phyloP scores from a whole-genome alignment of 208 protist genomes.

The Crithidia sp. region DNA sequence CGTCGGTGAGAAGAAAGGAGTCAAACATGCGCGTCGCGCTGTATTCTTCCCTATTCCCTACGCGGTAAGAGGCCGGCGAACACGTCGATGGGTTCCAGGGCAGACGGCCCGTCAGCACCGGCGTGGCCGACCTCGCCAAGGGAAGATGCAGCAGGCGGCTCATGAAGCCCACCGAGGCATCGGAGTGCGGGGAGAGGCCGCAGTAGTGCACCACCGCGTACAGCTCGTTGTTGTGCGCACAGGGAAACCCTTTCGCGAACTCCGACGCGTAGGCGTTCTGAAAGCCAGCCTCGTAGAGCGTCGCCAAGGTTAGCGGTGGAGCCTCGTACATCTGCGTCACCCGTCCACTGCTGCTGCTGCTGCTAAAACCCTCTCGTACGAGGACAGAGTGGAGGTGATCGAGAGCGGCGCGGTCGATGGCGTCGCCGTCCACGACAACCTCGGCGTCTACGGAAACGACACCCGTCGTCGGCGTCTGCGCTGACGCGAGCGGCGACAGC shows the following conservation, averaged over 20 bases:
- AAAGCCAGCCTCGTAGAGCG: slow-evolving; percentile 58
- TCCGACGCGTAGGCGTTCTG: slow-evolving; percentile 47
- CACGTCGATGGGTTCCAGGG: slow-evolving; percentile 12
- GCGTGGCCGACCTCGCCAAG: slow-evolving; percentile 20
- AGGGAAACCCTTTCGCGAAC: slow-evolving; percentile 39
- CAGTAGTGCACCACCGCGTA: slow-evolving; percentile 62
- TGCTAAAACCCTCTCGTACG: neutral
- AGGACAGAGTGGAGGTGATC: slow-evolving; percentile 14
- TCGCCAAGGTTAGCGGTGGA: slow-evolving; percentile 38
- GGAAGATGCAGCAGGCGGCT: slow-evolving; percentile 43
- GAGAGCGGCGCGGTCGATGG: slow-evolving; percentile 18
- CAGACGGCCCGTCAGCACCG: slow-evolving; percentile 10
- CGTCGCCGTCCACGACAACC: slow-evolving; percentile 15
- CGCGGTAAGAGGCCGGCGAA: neutral
- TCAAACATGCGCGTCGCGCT: slow-evolving; percentile 42
- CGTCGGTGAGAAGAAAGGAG: slow-evolving; percentile 46
- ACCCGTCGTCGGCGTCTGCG: neutral
- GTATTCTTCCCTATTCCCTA: neutral
- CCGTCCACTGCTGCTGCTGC: slow-evolving; percentile 1
- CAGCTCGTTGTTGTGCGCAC: slow-evolving; percentile 63
- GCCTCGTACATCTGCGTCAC: slow-evolving; percentile 25
- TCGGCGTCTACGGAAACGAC: slow-evolving; percentile 37
- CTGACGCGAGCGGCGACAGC: slow-evolving; percentile 1
- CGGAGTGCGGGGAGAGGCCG: slow-evolving; percentile 73
- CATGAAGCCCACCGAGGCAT: slow-evolving; percentile 67